Evolutionary conservation across 352 stramenopile genomes (phyloP), one percentile per base, ranked within the genome.

Genomic region (Globisporangium ultimum): DNA sequence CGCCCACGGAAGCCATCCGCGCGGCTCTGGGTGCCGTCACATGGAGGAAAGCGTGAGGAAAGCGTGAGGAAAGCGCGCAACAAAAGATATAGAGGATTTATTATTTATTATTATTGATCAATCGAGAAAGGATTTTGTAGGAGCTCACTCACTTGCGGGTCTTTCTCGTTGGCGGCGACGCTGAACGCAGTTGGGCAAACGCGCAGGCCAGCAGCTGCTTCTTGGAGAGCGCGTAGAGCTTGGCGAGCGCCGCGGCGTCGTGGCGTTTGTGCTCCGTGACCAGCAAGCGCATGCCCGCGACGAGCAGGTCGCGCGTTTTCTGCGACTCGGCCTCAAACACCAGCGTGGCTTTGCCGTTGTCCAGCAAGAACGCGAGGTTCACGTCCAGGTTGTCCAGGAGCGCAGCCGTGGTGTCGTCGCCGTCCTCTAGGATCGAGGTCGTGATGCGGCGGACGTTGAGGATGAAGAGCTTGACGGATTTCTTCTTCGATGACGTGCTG

Each of bases 231-330:
- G 20, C 24, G 1, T 59, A 55, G 32, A 86, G 40, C 50, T 70
- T 74, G 18, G 53, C 63, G 32, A 88, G 52, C 17, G 67, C 75
- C 11, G 53, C 59, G 9, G 63, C 68, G 53, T 86, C 78, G 8
- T 71, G 45, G 6, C 70, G 70, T 32, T 83, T 87, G 65, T 82
- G 80, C 38, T 88, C 78, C 2, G 74, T 72, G 17, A 84, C 74
- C 10, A 92, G 60, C 50, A 90, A 58, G 13, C 82, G 76, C 41
- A 85, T 71, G 0, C 82, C 82, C 1, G 80, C 80, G 15, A 90
- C 80, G 0, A 92, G 56, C 55, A 92, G 60, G 28, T 92, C 82
- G 21, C 82, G 70, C 11, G 61, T 89, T 69, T 92, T 89, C 22
- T 78, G 55, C 2, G 71, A 76, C 49, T 89, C 82, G 18, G 78